Conservation (phyloP, 495 filamentous ascomycete species). For the Halenospora varia region DNA sequence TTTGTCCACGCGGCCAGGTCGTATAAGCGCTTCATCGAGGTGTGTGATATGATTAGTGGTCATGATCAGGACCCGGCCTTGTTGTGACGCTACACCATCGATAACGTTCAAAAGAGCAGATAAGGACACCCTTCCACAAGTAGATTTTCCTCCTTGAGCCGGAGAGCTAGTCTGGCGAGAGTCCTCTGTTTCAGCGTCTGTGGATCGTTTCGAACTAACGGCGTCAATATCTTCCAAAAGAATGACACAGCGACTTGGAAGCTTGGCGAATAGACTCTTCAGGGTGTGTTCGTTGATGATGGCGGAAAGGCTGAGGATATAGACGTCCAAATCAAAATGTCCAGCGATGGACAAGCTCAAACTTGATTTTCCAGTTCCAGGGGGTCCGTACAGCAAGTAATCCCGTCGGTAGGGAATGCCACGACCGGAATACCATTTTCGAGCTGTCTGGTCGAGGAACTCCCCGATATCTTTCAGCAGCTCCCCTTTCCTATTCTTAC, state of each 20-base stretch:
- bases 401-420: conserved; percentile 61
- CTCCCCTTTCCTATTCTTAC: conserved; percentile 5
- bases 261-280: conserved; percentile 58
- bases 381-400: conserved; percentile 84
- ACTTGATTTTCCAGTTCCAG: conserved; percentile 65
- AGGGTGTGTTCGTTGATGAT: conserved; percentile 67
- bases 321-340: conserved; percentile 62
- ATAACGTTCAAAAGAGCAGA: conserved; percentile 73
- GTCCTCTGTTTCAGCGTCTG: conserved; percentile 31
- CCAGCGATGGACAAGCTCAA: conserved; percentile 61
- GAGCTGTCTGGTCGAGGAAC: conserved; percentile 4
- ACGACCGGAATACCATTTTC: conserved; percentile 8
- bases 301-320: too few species aligned
- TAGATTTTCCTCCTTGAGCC: not conserved
- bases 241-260: conserved; percentile 62
- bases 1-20: too few species aligned
- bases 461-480: conserved; percentile 8
- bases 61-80: too few species aligned
- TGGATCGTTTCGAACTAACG: too few species aligned
- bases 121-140: conserved; percentile 50
- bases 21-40: too few species aligned
- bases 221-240: conserved; percentile 70
- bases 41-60: too few species aligned
- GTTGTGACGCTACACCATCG: too few species aligned
- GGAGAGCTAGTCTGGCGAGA: conserved; percentile 6